Conservation (phyloP, 345 rosid genomes). For the Turnera subulata region DNA sequence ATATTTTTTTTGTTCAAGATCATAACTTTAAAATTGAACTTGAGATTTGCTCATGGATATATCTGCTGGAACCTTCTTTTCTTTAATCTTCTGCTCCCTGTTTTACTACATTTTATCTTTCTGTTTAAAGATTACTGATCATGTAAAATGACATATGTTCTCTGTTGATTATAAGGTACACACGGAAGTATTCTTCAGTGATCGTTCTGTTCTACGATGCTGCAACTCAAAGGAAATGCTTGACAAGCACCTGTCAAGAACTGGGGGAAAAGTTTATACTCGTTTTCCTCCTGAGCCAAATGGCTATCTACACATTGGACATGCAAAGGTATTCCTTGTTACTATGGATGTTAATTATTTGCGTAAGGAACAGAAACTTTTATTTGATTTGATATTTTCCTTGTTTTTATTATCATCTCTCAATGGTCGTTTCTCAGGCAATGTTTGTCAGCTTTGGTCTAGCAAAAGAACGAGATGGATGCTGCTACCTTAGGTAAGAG, state of each 20-base stretch:
- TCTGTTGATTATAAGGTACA: constrained; percentile 50
- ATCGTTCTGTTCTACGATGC: constrained; percentile 70
- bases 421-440: constrained; percentile 47
- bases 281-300: constrained; percentile 98
- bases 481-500: constrained; percentile 77
- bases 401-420: constrained; percentile 3
- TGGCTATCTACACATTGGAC: constrained; percentile 98
- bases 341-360: neutral
- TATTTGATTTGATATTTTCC: constrained; percentile 1
- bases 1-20: neutral
- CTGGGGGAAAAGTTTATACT: constrained; percentile 72
- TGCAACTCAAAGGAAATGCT: constrained; percentile 77
- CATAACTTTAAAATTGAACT: neutral
- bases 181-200: constrained; percentile 77
- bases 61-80: neutral
- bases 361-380: neutral
- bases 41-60: neutral
- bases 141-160: neutral
- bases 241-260: constrained; percentile 69
- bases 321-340: constrained; percentile 69
- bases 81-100: neutral
- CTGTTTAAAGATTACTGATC: too few species aligned
- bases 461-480: constrained; percentile 86
- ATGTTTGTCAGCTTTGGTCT: constrained; percentile 97
- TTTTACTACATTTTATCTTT: neutral